Evolutionary conservation across 2,329 filamentous ascomycete genomes (phyloP), one percentile per base, ranked within the genome.

Genomic region (Aspergillus piperis): DNA sequence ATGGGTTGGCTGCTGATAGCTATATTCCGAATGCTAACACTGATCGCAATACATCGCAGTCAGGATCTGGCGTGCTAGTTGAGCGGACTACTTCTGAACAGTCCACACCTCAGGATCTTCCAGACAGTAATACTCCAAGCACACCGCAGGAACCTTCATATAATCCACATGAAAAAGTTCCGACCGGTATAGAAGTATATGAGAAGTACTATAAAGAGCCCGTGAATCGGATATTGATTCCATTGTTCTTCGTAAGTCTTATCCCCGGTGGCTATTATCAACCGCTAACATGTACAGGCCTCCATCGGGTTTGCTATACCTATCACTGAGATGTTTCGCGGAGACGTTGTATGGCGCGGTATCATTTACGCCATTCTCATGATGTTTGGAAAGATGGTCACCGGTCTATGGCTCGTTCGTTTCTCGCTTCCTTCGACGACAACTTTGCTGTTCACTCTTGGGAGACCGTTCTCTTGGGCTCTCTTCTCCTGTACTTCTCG

Each of bases 231-330:
- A 78, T 92, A 0, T 72, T 93, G 0, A 86, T 86, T 53, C 89
- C 90, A 0, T 83, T 91, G 59, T 92, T 93, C 75, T 93, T 93
- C 68, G 89, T 85, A 69, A 73, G 83, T 70, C 27, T 3, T 19
- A 8, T 8, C 13, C 8, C 11, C 27, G 4, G 6, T 39, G n/a
- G 30, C n/a, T 17, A 17, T 8, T 17, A 39, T 19, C 17, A 42
- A 25, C 8, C 21, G 36, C 48, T 58, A 54, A 60, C 30, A 49
- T 8, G 13, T 10, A 5, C 23, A 76, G 73, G 71, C 83, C 2
- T 86, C 83, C 0, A 89, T 94, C 38, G 90, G 90, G 0, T 93
- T 94, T 70, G 88, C 90, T 0, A 90, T 95, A 1, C 90, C 90
- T 0, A 88, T 94, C 30, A 85, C 83, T 0, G 76, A 84, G 5